These are phyloP conservation scores for Neurospora intermedia DNA, from an alignment of 495 filamentous ascomycete species.

Conservation along the genomic window DNA sequence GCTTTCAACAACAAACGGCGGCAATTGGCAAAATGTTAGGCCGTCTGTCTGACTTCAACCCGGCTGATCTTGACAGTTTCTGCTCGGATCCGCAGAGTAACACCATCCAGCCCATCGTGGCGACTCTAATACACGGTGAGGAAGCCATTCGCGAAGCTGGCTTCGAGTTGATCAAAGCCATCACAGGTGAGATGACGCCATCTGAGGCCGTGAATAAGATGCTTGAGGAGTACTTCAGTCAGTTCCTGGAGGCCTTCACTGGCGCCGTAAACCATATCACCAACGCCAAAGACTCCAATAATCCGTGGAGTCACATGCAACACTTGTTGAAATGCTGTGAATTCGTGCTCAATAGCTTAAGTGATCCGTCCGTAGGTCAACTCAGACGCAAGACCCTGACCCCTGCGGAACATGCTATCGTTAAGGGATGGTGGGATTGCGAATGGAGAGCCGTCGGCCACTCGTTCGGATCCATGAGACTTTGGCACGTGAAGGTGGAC, in stretches of 20 bases:
- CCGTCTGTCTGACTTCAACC: constrained; percentile 61
- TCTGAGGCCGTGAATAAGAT: constrained; percentile 66
- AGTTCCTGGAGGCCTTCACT: constrained; percentile 26
- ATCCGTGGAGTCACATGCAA: constrained; percentile 53
- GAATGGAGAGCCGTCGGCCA: constrained; percentile 69
- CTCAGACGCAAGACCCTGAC: constrained; percentile 54
- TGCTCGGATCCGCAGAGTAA: constrained; percentile 49
- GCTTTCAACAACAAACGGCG: constrained; percentile 56
- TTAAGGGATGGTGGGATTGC: constrained; percentile 69
- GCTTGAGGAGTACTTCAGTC: constrained; percentile 47
- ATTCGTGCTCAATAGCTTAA: constrained; percentile 71
- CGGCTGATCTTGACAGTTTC: constrained; percentile 50
- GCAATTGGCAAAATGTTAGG: constrained; percentile 64
- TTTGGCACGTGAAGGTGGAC: constrained; percentile 61
- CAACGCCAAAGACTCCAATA: constrained; percentile 37
- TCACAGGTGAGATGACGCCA: constrained; percentile 58
- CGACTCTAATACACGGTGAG: constrained; percentile 57
- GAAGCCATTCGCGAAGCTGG: constrained; percentile 60
- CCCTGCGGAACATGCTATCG: constrained; percentile 47
- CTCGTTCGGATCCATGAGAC: constrained; percentile 74
- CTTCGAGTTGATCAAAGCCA: constrained; percentile 67
- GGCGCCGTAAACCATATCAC: constrained; percentile 38
- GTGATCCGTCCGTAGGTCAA: constrained; percentile 69
- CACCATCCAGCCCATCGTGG: constrained; percentile 52
- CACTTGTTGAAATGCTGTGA: constrained; percentile 62